Conservation (phyloP, 2,329 filamentous ascomycete species). For the Penicillium sp. region DNA sequence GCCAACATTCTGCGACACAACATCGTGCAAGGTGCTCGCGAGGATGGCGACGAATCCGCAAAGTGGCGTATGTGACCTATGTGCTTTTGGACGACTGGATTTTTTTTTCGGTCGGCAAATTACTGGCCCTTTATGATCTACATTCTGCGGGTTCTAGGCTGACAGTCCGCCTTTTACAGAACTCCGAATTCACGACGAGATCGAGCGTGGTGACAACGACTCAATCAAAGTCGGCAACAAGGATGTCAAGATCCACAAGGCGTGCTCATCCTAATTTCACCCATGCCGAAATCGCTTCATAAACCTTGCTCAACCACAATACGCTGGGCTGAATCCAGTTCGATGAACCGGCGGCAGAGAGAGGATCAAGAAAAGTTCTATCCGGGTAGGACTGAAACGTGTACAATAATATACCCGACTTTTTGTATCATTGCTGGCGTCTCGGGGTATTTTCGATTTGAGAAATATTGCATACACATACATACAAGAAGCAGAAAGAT, state of each 20-base stretch:
- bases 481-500: slow-evolving; percentile 20
- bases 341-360: background rate
- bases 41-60: slow-evolving; percentile 26
- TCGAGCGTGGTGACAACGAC: slow-evolving; percentile 89
- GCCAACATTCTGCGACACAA: slow-evolving; percentile 75
- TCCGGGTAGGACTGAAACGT: slow-evolving; percentile 7
- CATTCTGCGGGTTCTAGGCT: background rate
- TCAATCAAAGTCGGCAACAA: slow-evolving; percentile 61
- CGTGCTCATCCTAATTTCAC: slow-evolving; percentile 32
- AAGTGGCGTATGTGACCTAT: slow-evolving; percentile 30
- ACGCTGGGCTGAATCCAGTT: background rate
- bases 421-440: slow-evolving; percentile 30
- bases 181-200: slow-evolving; percentile 82
- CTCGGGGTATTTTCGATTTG: slow-evolving; percentile 27
- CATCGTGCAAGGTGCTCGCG: slow-evolving; percentile 70
- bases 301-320: background rate
- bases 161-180: slow-evolving; percentile 46
- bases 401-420: slow-evolving; percentile 38
- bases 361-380: background rate
- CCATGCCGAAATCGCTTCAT: background rate
- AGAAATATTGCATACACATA: slow-evolving; percentile 23
- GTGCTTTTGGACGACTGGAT: too few species aligned
- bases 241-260: slow-evolving; percentile 38
- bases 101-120: background rate
- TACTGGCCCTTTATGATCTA: background rate